Base-by-base conservation (phyloP, 192 early-diverging fungal genomes). In the Chytriomyces sp. region DNA sequence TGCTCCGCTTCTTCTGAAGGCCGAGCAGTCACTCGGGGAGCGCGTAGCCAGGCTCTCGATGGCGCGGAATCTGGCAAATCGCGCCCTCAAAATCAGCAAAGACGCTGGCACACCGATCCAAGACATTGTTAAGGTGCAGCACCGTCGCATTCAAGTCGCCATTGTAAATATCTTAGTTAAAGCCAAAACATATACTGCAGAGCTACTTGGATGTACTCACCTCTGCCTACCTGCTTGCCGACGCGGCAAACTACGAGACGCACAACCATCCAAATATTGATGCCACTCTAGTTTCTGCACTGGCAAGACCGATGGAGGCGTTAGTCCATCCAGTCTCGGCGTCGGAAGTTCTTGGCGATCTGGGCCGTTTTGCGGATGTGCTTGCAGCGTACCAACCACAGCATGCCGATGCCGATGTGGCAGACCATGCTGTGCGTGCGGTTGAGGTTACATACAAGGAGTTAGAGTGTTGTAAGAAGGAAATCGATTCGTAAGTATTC, bases 1-100 rank as follows among this genome's bases (percentile, higher is more conserved):
- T 75, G 84, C 86, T 24, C 76, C 73, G 16, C 81, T 83, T 43
- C 45, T 9, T 7, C 47, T 75, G 1, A 62, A 46, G 5, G 50
- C 76, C 9, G 82, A 88, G 26, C 64, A 78, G 18, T 81, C 81
- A 7, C 67, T 88, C 11, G 84, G 82, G 20, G 87, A 88, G 64
- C 57, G 87, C 16, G 67, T 88, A 28, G 79, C 87, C 9, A 64
- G 87, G 2, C 67, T 88, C 3, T 53, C 68, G 48, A 35, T 86
- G 10, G 83, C 84, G n/a, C 85, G 79, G 49, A 74, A 73, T 6
- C 26, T 81, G 13, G 76, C 81, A 5, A 68, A 59, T 10, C 59
- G 76, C 16, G 81, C 80, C 18, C 20, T 76, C 10, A 84, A 78
- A 49, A 63, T 45, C 46, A 74, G 69, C 71, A 72, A 80, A 71